Percentiles rank a stretch among this genome's conserved stretches.
Conservation (phyloP, 2,329 filamentous ascomycete species). For the Verticillium tricorpus region DNA sequence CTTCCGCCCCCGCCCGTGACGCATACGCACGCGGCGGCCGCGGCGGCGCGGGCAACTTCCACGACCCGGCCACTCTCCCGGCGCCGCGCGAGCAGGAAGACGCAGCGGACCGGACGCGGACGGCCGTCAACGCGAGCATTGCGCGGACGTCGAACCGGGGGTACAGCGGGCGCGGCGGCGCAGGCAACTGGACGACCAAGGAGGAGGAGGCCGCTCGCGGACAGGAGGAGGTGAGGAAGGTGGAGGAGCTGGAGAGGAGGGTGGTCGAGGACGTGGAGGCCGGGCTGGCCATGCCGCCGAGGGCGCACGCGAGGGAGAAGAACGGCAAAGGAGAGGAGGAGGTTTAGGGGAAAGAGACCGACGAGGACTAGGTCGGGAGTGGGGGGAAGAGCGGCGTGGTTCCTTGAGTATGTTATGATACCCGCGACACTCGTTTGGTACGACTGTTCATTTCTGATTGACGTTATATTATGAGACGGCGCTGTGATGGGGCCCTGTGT, state of each 20-base stretch:
- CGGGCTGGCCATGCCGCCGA: slow-evolving; percentile 41
- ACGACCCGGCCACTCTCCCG: slow-evolving; percentile 30
- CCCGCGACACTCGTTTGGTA: slow-evolving; percentile 11
- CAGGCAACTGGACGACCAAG: slow-evolving; percentile 45
- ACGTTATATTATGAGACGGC: background rate
- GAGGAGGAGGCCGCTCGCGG: slow-evolving; percentile 18
- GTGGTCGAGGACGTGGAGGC: slow-evolving; percentile 42
- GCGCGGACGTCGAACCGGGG: slow-evolving; percentile 15
- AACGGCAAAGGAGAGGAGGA: slow-evolving; percentile 17
- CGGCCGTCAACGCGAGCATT: slow-evolving; percentile 25
- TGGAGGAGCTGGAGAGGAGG: slow-evolving; percentile 36
- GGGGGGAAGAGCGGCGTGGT: background rate
- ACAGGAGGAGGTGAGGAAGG: slow-evolving; percentile 19
- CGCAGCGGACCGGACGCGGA: slow-evolving; percentile 26
- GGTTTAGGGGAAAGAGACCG: background rate
- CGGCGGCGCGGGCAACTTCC: slow-evolving; percentile 60
- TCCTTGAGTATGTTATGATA: slow-evolving; percentile 7
- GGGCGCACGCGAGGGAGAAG: slow-evolving; percentile 30
- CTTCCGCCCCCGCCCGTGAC: slow-evolving; percentile 18
- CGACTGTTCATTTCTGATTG: slow-evolving; percentile 4
- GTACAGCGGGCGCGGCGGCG: slow-evolving; percentile 49
- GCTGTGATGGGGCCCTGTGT: background rate
- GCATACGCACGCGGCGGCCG: slow-evolving; percentile 44
- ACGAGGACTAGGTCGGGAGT: slow-evolving; percentile 1
- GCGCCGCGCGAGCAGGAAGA: slow-evolving; percentile 27